phyloP scores from a whole-genome alignment of 1,284 basidiomycete genomes.

The Cryptococcus amylolentus region DNA sequence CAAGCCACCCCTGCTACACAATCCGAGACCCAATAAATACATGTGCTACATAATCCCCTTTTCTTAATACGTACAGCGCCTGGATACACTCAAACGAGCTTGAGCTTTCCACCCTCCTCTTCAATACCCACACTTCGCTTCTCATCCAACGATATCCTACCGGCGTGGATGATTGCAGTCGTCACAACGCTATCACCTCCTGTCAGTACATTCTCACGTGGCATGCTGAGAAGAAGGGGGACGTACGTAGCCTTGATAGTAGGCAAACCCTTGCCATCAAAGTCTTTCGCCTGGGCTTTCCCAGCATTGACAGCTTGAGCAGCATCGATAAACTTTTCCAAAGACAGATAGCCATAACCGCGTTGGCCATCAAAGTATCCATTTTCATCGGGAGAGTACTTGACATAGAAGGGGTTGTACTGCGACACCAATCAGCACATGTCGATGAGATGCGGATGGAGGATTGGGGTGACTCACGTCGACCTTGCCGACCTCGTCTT shows the following conservation, averaged over 20 bases:
- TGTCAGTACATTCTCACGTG: not conserved
- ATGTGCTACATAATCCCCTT: not conserved
- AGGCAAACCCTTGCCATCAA: conserved; percentile 73
- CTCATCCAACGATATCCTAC: conserved; percentile 82
- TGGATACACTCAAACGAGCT: conserved; percentile 51
- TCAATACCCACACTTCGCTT: conserved; percentile 74
- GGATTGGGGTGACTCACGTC: conserved; percentile 18
- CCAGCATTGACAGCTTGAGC: conserved; percentile 64
- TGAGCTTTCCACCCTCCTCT: conserved; percentile 62
- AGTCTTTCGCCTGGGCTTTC: conserved; percentile 60
- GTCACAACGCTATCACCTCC: conserved; percentile 70
- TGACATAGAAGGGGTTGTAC: conserved; percentile 92
- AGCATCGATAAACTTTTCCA: conserved; percentile 76
- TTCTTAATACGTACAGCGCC: not conserved
- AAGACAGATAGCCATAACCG: conserved; percentile 82
- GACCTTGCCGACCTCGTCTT: conserved; percentile 68
- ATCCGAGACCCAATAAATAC: not conserved
- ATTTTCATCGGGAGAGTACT: conserved; percentile 84
- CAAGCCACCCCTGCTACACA: no score
- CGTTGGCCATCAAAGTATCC: conserved; percentile 90
- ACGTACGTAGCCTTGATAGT: conserved; percentile 62
- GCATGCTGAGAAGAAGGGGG: not conserved
- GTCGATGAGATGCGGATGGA: not conserved
- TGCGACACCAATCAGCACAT: conserved; percentile 10
- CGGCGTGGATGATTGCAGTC: conserved; percentile 86